Conservation (phyloP, 306 rosid genomes). For the apple (Malus domestica) region ASM211411v1 NC_041798.1:12894001-12894500, state of each 20-base stretch:
- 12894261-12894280: not conserved
- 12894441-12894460: constrained; percentile 2
- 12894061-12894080: not conserved
- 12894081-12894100: not conserved
- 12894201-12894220: not conserved
- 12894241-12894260: not conserved
- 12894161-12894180: not conserved
- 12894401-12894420: not conserved
- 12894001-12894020: not conserved
- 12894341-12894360: not conserved
- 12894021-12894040: not conserved
- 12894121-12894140: not conserved
- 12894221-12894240: not conserved
- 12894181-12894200: not conserved
- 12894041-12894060: not conserved
- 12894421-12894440: not conserved
- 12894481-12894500: not conserved
- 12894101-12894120: not conserved
- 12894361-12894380: not conserved
- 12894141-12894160: not conserved
- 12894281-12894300: not conserved
- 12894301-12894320: no score
- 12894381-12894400: not conserved
- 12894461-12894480: not conserved
- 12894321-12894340: not conserved